Evolutionary conservation across 2,329 filamentous ascomycete species (phyloP).

Genomic region (Hymenoscyphus occultus): DNA sequence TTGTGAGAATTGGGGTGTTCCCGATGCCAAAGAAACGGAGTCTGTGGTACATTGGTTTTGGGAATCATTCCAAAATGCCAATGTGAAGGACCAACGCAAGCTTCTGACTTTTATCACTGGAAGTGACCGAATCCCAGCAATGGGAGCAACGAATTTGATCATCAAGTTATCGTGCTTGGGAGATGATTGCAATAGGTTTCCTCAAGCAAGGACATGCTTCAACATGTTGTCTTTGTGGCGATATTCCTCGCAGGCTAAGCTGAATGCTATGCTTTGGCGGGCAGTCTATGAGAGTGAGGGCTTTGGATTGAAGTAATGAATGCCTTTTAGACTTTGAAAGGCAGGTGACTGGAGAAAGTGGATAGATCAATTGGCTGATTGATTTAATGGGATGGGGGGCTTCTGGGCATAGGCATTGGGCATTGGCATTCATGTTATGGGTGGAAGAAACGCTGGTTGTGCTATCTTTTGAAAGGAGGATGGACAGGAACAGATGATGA

Average conservation of each 20-base stretch:
- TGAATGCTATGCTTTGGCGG: slow-evolving; percentile 74
- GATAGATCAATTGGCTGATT: background rate
- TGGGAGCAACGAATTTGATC: slow-evolving; percentile 74
- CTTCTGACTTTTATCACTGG: slow-evolving; percentile 85
- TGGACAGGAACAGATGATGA: background rate
- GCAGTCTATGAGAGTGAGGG: slow-evolving; percentile 89
- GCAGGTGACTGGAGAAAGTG: background rate
- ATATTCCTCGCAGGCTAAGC: slow-evolving; percentile 62
- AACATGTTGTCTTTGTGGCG: slow-evolving; percentile 77
- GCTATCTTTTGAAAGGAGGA: background rate
- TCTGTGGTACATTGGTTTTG: slow-evolving; percentile 83
- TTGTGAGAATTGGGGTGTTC: slow-evolving; percentile 74
- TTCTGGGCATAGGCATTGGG: background rate
- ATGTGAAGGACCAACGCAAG: slow-evolving; percentile 68
- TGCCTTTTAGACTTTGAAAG: background rate
- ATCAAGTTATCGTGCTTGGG: slow-evolving; percentile 76
- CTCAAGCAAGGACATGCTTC: slow-evolving; percentile 87
- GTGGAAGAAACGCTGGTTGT: background rate
- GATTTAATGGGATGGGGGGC: background rate
- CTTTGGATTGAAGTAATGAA: slow-evolving; percentile 73
- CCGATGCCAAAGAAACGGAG: slow-evolving; percentile 55
- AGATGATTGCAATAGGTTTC: slow-evolving; percentile 70
- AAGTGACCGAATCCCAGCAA: slow-evolving; percentile 85
- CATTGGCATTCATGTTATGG: background rate
- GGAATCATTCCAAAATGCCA: slow-evolving; percentile 69